Percentiles rank a stretch among this genome's conserved stretches.
Conservation (phyloP, 345 rosid genomes). For the Chamaenerion angustifolium region DNA sequence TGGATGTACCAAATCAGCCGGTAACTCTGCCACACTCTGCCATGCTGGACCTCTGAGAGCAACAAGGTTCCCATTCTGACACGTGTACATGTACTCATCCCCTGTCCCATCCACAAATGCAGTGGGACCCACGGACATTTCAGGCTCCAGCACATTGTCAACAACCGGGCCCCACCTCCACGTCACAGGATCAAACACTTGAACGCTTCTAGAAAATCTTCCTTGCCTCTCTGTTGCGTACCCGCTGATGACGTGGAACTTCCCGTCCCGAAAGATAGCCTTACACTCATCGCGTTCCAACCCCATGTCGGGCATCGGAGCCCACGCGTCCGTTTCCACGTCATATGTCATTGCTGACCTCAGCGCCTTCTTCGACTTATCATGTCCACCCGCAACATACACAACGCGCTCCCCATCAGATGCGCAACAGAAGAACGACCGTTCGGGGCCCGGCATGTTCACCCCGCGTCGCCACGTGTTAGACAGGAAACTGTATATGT, state of each 20-base stretch:
- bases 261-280: constrained; percentile 41
- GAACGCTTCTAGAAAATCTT: constrained; percentile 29
- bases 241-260: constrained; percentile 63
- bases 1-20: constrained; percentile 27
- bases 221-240: constrained; percentile 72
- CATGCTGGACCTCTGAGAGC: constrained; percentile 17
- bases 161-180: constrained; percentile 31
- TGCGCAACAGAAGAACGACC: constrained; percentile 52
- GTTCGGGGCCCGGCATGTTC: constrained; percentile 42
- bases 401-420: constrained; percentile 52
- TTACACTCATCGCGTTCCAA: constrained; percentile 75
- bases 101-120: constrained; percentile 17
- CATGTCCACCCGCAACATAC: constrained; percentile 72
- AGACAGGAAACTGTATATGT: constrained; percentile 31
- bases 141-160: constrained; percentile 18
- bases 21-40: constrained; percentile 29
- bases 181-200: constrained; percentile 27
- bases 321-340: constrained; percentile 47
- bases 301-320: constrained; percentile 52
- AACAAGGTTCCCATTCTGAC: constrained; percentile 21
- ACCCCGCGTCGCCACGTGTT: constrained; percentile 50
- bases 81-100: constrained; percentile 22
- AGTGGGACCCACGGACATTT: constrained; percentile 15
- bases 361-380: constrained; percentile 55
- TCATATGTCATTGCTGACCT: constrained; percentile 49